Base-by-base conservation (phyloP, 331 rosid genomes). In the Cydonia oblonga region DNA sequence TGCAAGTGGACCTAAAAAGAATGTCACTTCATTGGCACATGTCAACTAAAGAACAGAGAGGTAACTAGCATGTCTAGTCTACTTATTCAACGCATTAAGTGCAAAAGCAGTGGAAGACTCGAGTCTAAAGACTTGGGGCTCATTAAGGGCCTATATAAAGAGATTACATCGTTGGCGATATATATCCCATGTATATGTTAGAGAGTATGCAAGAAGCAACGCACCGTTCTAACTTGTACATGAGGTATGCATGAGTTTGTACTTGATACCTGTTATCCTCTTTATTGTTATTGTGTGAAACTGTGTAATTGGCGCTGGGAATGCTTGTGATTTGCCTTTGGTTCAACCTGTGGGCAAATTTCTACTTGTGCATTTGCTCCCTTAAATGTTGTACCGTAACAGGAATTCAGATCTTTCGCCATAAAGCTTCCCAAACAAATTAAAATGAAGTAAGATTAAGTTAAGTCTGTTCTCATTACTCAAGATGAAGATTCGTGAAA, bases 181-280 rank as follows among this genome's bases (percentile, higher is more conserved):
- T 88, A 63, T 96, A 95, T 78, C 92, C 96, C 68, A 90, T 95
- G 99, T 97, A 95, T 79, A 86, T 90, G 88, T 90, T 96, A 72
- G 99, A 95, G 66, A 85, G 97, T 75, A 90, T 95, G 96, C 99
- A 95, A 87, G 99, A 95, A 84, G 99, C 99, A 66, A 85, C 91
- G 99, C 97, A 91, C 74, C 97, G 97, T 68, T 95, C 97, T 6
- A 95, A 88, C 84, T 79, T 95, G 84, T 97, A 95, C 61, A 84
- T 88, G 93, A 90, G 99, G 99, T 95, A 82, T 75, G 69, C 64
- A 64, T 80, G 80, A 76, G 68, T 82, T 75, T 69, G 70, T 77
- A 70, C 85, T 79, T 75, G 49, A 69, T 68, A 64, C 20, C 70
- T 59, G 20, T 29, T 78, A 75, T 54, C 62, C 64, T 69, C 53